Conservation (phyloP, 768 basidiomycete genomes). For the Pisolithus orientalis region DNA sequence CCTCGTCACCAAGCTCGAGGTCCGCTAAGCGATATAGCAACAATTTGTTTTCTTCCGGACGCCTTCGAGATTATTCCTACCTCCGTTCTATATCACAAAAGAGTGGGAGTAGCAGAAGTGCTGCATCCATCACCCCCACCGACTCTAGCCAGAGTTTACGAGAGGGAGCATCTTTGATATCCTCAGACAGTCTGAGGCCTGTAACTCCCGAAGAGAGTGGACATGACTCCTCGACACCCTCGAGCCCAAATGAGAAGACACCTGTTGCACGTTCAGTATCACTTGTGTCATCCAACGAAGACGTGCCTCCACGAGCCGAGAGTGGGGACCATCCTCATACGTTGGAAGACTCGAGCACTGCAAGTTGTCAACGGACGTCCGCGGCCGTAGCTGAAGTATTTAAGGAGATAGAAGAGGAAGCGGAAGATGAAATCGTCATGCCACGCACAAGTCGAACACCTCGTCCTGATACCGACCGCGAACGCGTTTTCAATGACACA, state of each 20-base stretch:
- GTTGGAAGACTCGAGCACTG: constrained; percentile 45
- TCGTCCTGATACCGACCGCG: constrained; percentile 29
- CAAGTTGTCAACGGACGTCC: constrained; percentile 53
- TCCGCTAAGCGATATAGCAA: constrained; percentile 75
- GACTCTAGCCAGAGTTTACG: constrained; percentile 38
- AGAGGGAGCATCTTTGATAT: constrained; percentile 38
- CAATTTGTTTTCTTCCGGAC: constrained; percentile 80
- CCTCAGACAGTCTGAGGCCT: constrained; percentile 44
- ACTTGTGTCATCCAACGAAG: constrained; percentile 32
- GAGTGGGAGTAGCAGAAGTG: constrained; percentile 34
- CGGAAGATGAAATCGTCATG: constrained; percentile 73
- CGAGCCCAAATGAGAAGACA: constrained; percentile 38
- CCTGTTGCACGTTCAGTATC: constrained; percentile 38
- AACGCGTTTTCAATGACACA: constrained; percentile 13
- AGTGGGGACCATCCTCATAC: constrained; percentile 8
- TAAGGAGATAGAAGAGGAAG: constrained; percentile 67
- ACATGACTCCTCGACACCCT: constrained; percentile 33
- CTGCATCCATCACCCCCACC: constrained; percentile 41
- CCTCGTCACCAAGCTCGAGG: constrained; percentile 35
- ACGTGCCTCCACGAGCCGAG: constrained; percentile 13
- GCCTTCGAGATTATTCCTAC: constrained; percentile 69
- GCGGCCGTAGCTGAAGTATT: constrained; percentile 72
- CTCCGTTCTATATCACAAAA: constrained; percentile 49
- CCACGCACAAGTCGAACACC: constrained; percentile 53
- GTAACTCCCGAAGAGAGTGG: constrained; percentile 49